Percentiles rank a stretch among this genome's conserved stretches.
Evolutionary conservation across 2,329 filamentous ascomycete genomes (phyloP).

Genomic region (Cercospora brassicicola): DNA sequence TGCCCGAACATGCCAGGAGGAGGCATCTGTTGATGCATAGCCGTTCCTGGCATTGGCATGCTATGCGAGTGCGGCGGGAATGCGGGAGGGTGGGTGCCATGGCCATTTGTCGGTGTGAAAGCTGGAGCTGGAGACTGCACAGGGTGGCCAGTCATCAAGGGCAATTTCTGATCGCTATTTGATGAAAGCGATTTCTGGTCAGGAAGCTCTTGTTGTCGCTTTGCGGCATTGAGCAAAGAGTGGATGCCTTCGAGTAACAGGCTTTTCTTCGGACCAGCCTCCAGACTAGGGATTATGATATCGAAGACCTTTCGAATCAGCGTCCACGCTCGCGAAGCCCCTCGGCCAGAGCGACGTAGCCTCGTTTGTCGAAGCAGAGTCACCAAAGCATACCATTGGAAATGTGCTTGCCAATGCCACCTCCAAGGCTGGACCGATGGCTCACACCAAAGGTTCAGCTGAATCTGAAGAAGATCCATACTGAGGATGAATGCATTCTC

Average conservation of each 20-base stretch:
- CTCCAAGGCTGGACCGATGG: conserved; percentile 32
- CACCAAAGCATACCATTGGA: conserved; percentile 34
- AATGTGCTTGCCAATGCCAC: conserved; percentile 34
- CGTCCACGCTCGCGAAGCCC: conserved; percentile 26
- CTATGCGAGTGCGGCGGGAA: background rate
- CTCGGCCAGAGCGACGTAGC: conserved; percentile 22
- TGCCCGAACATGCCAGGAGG: conserved; percentile 13
- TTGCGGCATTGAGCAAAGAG: conserved; percentile 27
- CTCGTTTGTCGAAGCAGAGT: conserved; percentile 31
- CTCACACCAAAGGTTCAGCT: conserved; percentile 32
- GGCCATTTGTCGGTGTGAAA: background rate
- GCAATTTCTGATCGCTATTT: conserved; percentile 12
- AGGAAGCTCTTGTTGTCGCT: conserved; percentile 22
- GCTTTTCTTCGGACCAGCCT: conserved; percentile 24
- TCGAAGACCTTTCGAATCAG: conserved; percentile 30
- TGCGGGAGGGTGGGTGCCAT: background rate
- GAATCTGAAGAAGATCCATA: conserved; percentile 30
- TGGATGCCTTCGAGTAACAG: conserved; percentile 27
- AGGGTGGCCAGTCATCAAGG: background rate
- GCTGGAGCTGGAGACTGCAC: conserved; percentile 10
- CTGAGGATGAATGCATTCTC: conserved; percentile 31
- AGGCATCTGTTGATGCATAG: conserved; percentile 14
- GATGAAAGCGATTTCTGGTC: conserved; percentile 2
- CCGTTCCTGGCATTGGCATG: conserved; percentile 9
- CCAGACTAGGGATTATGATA: conserved; percentile 29